These are phyloP conservation scores for Arthrobotrys iridis DNA, from an alignment of 2,329 filamentous ascomycete species.

Conservation along the genomic window DNA sequence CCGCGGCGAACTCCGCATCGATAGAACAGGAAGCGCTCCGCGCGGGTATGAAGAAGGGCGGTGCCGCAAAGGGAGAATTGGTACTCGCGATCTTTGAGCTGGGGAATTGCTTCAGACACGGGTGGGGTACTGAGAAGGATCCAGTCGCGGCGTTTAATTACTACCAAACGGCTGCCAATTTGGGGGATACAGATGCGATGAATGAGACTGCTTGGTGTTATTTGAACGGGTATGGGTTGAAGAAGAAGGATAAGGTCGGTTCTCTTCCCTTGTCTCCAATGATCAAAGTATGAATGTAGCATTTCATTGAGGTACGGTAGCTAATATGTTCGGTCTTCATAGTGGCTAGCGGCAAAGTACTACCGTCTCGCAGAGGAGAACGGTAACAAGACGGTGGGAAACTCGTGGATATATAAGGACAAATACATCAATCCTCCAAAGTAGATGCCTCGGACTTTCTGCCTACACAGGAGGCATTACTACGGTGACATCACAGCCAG, in stretches of 20 bases:
- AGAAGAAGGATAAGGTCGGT: conserved; percentile 92
- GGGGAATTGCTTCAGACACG: conserved; percentile 90
- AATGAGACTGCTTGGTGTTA: conserved; percentile 97
- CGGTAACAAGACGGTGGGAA: conserved; percentile 89
- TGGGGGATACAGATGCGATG: conserved; percentile 97
- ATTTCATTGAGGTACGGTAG: background rate
- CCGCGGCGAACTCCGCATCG: conserved; percentile 86
- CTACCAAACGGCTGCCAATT: conserved; percentile 95
- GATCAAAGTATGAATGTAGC: no score
- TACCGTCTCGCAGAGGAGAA: conserved; percentile 89
- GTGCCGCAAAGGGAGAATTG: conserved; percentile 93
- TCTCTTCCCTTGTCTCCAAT: background rate
- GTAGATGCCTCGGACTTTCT: conserved; percentile 38
- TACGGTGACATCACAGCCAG: no score
- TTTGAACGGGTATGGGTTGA: conserved; percentile 93
- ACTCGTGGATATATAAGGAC: conserved; percentile 99
- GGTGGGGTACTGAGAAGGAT: conserved; percentile 90
- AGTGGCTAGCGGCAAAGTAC: conserved; percentile 76
- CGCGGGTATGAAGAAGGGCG: conserved; percentile 90
- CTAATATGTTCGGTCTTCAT: background rate
- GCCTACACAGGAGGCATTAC: no score
- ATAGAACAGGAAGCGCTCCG: conserved; percentile 86
- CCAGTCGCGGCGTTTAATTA: conserved; percentile 86
- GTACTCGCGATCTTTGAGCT: conserved; percentile 96
- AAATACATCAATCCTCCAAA: conserved; percentile 75